Evolutionary conservation across 768 basidiomycete genomes (phyloP).

Genomic region (Stropharia rugosoannulata): DNA sequence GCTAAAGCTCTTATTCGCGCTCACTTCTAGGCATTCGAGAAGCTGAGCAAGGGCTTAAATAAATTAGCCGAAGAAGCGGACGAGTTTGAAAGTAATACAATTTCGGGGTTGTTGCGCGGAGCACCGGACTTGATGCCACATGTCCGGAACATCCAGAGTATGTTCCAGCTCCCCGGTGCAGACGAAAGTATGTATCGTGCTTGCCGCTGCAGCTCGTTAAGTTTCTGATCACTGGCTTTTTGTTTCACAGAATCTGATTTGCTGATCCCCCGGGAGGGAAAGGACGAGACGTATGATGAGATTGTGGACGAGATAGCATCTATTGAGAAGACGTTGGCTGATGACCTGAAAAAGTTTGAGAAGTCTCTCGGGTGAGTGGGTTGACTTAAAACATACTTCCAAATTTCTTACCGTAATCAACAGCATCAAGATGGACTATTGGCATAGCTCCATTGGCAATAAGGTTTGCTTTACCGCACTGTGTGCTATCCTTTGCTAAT

Average conservation of each 20-base stretch:
- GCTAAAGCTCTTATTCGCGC: background rate
- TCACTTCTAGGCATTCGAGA: conserved; percentile 64
- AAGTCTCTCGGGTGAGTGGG: conserved; percentile 60
- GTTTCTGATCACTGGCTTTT: background rate
- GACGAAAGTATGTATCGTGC: conserved; percentile 53
- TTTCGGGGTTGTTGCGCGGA: conserved; percentile 71
- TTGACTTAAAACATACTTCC: background rate
- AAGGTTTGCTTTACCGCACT: conserved; percentile 48
- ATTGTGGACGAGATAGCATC: conserved; percentile 68
- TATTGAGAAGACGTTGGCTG: conserved; percentile 73
- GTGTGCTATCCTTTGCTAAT: background rate
- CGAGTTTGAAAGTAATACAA: conserved; percentile 73
- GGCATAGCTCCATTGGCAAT: conserved; percentile 74
- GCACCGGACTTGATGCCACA: conserved; percentile 79
- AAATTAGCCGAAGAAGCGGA: conserved; percentile 65
- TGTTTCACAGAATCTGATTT: conserved; percentile 54
- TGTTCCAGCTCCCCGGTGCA: conserved; percentile 54
- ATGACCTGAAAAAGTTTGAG: conserved; percentile 61
- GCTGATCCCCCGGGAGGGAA: conserved; percentile 80
- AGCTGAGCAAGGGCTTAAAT: conserved; percentile 64
- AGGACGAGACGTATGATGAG: conserved; percentile 82
- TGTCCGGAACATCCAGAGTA: conserved; percentile 68
- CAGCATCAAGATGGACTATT: conserved; percentile 35
- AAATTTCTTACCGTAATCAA: conserved; percentile 3
- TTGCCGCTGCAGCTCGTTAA: background rate